Base-by-base conservation (phyloP, 768 basidiomycete genomes). In the Tremella yokohamensis region DNA sequence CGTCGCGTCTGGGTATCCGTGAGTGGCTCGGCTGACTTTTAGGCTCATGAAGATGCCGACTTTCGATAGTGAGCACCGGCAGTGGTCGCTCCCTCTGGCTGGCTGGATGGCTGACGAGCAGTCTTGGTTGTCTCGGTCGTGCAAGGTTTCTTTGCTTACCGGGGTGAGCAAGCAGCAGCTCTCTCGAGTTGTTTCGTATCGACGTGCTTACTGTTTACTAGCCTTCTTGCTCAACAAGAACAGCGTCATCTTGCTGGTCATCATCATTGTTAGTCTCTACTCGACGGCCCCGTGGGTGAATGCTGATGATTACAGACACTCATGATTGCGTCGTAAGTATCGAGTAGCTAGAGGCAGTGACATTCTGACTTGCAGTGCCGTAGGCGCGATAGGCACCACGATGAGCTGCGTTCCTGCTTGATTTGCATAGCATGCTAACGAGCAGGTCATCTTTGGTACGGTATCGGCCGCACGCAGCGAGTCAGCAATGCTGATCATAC, bases 241-340 rank as follows among this genome's bases (percentile, higher is more conserved):
- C 16, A 65, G 55, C 54, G 49, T 34, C 44, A 24, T 20, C 25
- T 12, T 65, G n/a, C 24, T 60, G 3, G 37, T 39, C 16, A 3
- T 59, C n/a, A 20, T 55, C 18, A 15, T 19, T 34, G 56, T 48
- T 34, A 34, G 54, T 56, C 15, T 42, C 29, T 58, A 8, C 49
- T 49, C 34, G 22, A n/a, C n/a, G 25, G 16, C 39, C 24, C 7
- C 15, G 26, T 51, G 24, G 49, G 54, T 47, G 26, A 52, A 44
- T 7, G 39, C 26, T 47, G 18, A 53, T 24, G 8, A 15, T 34
- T 8, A 1, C 37, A 63, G 62, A 49, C 25, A 13, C 47, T 61
- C 26, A 61, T 65, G 52, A 52, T 65, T 26, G 57, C 60, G 25
- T 52, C 64, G 60, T 65, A 24, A 64, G 60, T 54, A 7, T 50